Evolutionary conservation across 441 rosid species (phyloP).

Genomic region (Populus hybrid): DNA sequence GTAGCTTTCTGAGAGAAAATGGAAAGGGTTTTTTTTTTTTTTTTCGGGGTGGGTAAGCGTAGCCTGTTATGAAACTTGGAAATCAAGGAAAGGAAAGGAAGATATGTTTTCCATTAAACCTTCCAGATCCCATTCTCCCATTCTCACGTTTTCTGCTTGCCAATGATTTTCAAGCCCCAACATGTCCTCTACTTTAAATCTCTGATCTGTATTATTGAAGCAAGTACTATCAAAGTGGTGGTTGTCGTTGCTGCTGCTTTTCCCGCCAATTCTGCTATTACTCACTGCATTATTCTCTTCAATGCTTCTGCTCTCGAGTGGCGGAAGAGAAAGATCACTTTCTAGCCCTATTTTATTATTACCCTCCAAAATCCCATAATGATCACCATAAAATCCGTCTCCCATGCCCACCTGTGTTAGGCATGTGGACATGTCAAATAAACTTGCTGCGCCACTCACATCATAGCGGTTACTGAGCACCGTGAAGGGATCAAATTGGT

Average conservation of each 20-base stretch:
- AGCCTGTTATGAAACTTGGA: conserved; percentile 48
- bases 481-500: conserved; percentile 38
- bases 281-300: conserved; percentile 33
- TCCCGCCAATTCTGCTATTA: conserved; percentile 24
- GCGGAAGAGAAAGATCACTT: conserved; percentile 54
- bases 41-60: not conserved
- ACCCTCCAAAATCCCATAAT: conserved; percentile 22
- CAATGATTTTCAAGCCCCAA: conserved; percentile 34
- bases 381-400: conserved; percentile 28
- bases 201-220: conserved; percentile 21
- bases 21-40: too few species aligned
- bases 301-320: conserved; percentile 36
- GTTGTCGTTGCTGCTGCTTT: conserved; percentile 17
- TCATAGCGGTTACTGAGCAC: conserved; percentile 26
- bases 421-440: conserved; percentile 26
- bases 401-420: conserved; percentile 23
- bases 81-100: conserved; percentile 59
- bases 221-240: conserved; percentile 10
- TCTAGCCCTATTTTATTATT: conserved; percentile 32
- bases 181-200: conserved; percentile 31
- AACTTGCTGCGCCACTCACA: conserved; percentile 21
- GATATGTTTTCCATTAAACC: conserved; percentile 67
- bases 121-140: conserved; percentile 75
- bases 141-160: conserved; percentile 49
- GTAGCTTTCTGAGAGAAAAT: not conserved